Percentiles rank a stretch among this genome's conserved stretches.
Evolutionary conservation across 495 filamentous ascomycete genomes (phyloP).

Genomic region (Lepidopterella palustris): DNA sequence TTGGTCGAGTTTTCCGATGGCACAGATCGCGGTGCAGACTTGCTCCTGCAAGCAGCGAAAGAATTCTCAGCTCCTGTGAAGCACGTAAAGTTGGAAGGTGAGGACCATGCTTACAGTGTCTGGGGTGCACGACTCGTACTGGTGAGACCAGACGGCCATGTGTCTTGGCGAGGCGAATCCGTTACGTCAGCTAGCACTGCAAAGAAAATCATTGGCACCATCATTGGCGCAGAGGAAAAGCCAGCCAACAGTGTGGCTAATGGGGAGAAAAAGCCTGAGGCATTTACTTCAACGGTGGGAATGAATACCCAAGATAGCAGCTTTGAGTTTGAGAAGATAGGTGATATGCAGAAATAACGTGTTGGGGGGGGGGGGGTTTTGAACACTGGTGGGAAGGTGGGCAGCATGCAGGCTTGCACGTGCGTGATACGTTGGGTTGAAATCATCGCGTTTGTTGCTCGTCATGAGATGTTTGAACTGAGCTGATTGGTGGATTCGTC

Average conservation of each 20-base stretch:
- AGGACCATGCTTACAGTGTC: background rate
- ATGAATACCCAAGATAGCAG: background rate
- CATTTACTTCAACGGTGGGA: background rate
- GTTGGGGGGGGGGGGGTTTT: background rate
- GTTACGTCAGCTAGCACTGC: background rate
- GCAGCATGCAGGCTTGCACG: too few species aligned
- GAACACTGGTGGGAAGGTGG: too few species aligned
- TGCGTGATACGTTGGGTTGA: background rate
- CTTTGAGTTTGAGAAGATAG: slow-evolving; percentile 1
- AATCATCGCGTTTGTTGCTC: background rate
- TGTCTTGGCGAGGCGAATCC: slow-evolving; percentile 1
- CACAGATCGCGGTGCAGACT: background rate
- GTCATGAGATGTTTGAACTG: too few species aligned
- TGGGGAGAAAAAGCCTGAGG: background rate
- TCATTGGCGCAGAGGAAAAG: background rate
- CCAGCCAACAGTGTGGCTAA: background rate
- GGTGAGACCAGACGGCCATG: background rate
- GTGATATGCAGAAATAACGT: background rate
- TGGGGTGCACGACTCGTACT: slow-evolving; percentile 1
- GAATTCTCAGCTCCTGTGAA: background rate
- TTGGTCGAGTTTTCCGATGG: slow-evolving; percentile 28
- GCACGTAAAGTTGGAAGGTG: background rate
- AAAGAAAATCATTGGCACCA: background rate
- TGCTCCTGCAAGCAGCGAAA: background rate
- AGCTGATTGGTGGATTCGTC: too few species aligned